These are phyloP conservation scores for Verticillium klebahnii DNA, from an alignment of 2,329 filamentous ascomycete species.

Conservation along the genomic window DNA sequence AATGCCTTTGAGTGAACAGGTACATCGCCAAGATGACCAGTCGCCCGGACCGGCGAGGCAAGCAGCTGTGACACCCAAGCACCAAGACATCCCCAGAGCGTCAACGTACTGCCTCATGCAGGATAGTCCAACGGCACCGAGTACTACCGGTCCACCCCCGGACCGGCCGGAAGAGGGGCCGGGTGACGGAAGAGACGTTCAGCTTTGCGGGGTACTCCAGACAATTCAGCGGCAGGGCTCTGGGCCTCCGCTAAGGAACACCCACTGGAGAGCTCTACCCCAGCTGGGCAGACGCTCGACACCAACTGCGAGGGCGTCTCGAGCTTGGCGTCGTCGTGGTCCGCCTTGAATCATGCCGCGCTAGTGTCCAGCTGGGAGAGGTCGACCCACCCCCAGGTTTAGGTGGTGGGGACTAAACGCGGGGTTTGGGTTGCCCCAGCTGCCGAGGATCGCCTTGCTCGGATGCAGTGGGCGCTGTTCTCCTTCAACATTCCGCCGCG, in stretches of 20 bases:
- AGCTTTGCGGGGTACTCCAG: not conserved
- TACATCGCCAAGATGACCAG: not conserved
- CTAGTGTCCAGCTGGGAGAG: not conserved
- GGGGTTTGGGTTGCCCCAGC: not conserved
- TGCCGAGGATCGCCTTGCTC: not conserved
- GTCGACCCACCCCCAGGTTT: not conserved
- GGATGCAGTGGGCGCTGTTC: not conserved
- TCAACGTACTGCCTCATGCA: not conserved
- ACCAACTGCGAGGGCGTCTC: too few relatives aligned
- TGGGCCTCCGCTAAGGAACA: too few relatives aligned
- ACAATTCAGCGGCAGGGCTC: not conserved
- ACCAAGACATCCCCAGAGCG: not conserved
- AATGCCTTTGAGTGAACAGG: too few relatives aligned
- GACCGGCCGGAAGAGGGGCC: not conserved
- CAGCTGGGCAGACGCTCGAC: too few relatives aligned
- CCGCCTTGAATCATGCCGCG: not conserved
- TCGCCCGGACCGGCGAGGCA: not conserved
- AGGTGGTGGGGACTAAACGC: not conserved
- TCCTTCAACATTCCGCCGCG: not conserved
- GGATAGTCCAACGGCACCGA: not conserved
- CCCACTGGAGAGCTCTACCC: too few relatives aligned
- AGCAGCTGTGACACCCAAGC: not conserved
- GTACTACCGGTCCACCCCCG: not conserved
- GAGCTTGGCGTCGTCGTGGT: not conserved
- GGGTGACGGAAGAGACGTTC: not conserved